Base-by-base conservation (phyloP, 805 yeast species). In the Candida germanica region DNA sequence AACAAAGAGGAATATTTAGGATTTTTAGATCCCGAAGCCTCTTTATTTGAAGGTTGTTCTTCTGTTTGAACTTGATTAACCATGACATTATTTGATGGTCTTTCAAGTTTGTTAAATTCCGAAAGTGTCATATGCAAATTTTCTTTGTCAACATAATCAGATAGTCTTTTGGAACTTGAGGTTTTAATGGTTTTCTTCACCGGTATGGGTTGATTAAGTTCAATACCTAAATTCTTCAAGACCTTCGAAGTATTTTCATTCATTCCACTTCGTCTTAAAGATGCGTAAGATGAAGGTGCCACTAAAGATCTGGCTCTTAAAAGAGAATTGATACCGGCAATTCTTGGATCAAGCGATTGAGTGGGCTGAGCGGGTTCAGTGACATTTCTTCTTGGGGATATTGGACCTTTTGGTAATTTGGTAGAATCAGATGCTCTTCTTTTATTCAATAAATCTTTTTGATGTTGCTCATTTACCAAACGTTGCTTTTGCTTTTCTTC, bases 161-260 rank as follows among this genome's bases (percentile, higher is more conserved):
- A 39, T 26, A 57, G 46, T 31, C 61, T 59, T 36, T 50, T 60
- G 1, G 70, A 63, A 24, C 66, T 61, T 6, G 71, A 64, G 6
- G 69, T 63, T 42, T 66, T 66, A 44, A 53, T 36, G 31, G 38
- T 35, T 44, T 33, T 30, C 47, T 34, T 34, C 22, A 35, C 35
- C 2, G 41, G 36, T 5, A 38, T 31, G 34, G 17, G 52, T 35
- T 26, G 49, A 34, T 28, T 37, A 27, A 44, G 26, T 19, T 59
- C 64, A 29, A 66, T 64, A 1, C 72, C 72, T 29, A 65, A 47
- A 33, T 56, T 59, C 25, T 62, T 63, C 36, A 66, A 54, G 2
- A 64, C 68, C 28, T 51, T 53, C 10, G 53, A 40, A 35, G 66
- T 58, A 38, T 56, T 56, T 9, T 54, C 60, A 36, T 47, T 49